phyloP scores from a whole-genome alignment of 31 red algal species.

The Odonthalia washingtoniensis region DNA sequence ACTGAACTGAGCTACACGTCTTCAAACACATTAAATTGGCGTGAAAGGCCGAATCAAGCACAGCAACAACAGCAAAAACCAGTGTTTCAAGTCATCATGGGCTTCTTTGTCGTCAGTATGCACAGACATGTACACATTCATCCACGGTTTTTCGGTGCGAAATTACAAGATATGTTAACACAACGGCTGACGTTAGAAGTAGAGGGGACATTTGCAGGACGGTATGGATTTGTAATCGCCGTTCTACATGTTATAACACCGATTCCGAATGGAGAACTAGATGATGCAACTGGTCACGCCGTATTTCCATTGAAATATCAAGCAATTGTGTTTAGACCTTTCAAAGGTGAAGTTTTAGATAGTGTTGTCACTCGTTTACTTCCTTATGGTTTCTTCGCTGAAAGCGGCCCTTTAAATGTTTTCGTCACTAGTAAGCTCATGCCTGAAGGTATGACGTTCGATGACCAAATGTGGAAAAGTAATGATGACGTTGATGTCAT shows the following conservation, averaged over 20 bases:
- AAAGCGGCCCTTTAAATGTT: conserved; percentile 85
- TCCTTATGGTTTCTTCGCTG: conserved; percentile 94
- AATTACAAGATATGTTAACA: conserved; percentile 80
- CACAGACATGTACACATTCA: conserved; percentile 75
- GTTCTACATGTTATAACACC: conserved; percentile 77
- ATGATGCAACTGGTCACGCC: conserved; percentile 79
- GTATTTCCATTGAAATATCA: conserved; percentile 91
- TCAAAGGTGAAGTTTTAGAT: conserved; percentile 95
- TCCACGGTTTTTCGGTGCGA: conserved; percentile 83
- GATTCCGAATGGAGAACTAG: conserved; percentile 77
- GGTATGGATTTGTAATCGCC: conserved; percentile 86
- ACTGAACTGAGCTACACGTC: too few species aligned
- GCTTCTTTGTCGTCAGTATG: conserved; percentile 84
- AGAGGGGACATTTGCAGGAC: conserved; percentile 87
- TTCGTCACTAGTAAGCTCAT: conserved; percentile 88
- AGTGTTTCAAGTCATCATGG: conserved; percentile 39
- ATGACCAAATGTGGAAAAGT: conserved; percentile 73
- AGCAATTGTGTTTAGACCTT: conserved; percentile 97
- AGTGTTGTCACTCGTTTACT: conserved; percentile 80
- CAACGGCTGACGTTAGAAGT: conserved; percentile 83
- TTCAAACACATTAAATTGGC: too few species aligned
- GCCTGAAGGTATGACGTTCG: conserved; percentile 86
- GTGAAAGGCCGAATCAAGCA: too few species aligned
- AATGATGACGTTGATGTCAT: conserved; percentile 75
- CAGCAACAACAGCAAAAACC: too few species aligned